Conservation (phyloP, 345 rosid species). For the Murraya paniculata region DNA sequence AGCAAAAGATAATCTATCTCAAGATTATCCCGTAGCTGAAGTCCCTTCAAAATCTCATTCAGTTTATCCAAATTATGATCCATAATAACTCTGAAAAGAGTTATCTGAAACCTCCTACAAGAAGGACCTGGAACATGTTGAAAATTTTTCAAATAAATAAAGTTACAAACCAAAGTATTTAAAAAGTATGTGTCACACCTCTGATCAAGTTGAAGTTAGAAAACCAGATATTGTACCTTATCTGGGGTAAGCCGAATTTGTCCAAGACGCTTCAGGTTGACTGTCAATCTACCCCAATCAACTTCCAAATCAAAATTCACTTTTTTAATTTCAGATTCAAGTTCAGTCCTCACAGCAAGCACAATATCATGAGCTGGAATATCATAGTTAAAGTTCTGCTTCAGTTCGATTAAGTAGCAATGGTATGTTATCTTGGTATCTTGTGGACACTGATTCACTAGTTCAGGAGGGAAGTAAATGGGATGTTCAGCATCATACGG, state of each 20-base stretch:
- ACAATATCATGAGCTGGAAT: conserved; percentile 46
- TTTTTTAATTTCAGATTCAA: conserved; percentile 46
- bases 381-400: conserved; percentile 36
- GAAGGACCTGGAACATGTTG: conserved; percentile 40
- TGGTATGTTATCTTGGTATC: conserved; percentile 30
- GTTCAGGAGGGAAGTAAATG: conserved; percentile 66
- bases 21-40: conserved; percentile 20
- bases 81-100: conserved; percentile 58
- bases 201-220: not conserved
- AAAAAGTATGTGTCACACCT: not conserved
- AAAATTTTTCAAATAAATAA: not conserved
- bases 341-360: conserved; percentile 48
- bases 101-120: conserved; percentile 67
- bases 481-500: conserved; percentile 56
- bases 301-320: conserved; percentile 46
- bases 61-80: conserved; percentile 40
- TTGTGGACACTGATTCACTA: conserved; percentile 34
- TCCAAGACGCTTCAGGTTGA: conserved; percentile 49
- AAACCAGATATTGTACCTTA: conserved; percentile 31
- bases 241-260: conserved; percentile 31
- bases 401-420: conserved; percentile 58
- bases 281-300: conserved; percentile 49
- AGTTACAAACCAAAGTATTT: not conserved
- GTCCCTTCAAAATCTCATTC: conserved; percentile 29
- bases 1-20: conserved; percentile 67